Evolutionary conservation across 2,329 filamentous ascomycete genomes (phyloP), one percentile per base, ranked within the genome.

Genomic region (Arthrobotrys sinensis): DNA sequence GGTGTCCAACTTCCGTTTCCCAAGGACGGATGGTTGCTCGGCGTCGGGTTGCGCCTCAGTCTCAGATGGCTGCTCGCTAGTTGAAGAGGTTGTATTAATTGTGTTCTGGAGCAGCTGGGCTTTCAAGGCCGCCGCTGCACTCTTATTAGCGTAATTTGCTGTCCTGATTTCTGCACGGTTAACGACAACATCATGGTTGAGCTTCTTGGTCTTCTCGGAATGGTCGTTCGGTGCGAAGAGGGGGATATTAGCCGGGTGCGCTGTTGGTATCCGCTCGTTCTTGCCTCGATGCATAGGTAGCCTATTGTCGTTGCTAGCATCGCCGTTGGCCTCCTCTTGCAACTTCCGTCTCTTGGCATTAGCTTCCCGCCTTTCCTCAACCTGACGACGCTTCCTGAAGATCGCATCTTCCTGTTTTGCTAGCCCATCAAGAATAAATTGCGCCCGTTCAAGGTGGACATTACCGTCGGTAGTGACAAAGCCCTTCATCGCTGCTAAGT

Each of bases 381-480:
- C 89, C 84, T 97, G 92, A 83, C 93, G 93, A 81, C 96, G 90
- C 79, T 93, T 90, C 82, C 90, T 91, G 85, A 99, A 99, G 73
- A 99, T 99, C 12, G 90, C 90, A 84, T 97, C 93, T 86, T 99
- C 96, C 84, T 97, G 93, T 84, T 92, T 95, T 0, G 93, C 96
- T 19, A 99, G 88, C 0, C 94, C 95, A 82, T 92, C 88, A 60
- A 99, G 87, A 82, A 99, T 98, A 81, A 91, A 88, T 83, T 99
- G 96, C 8, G 94, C 94, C 82, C 92, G 90, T 75, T 91, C 89
- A 72, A 99, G 88, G 83, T 98, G 92, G 78, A 98, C 94, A 81
- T 92, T 91, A 1, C 96, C 96, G 85, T 99, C 95, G 83, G 97
- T 95, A 50, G 96, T 99, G 64, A 99, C 88, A 84, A 97, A 99